phyloP scores from a whole-genome alignment of 192 early-diverging fungal genomes.

The Backusella morwellensis region DNA sequence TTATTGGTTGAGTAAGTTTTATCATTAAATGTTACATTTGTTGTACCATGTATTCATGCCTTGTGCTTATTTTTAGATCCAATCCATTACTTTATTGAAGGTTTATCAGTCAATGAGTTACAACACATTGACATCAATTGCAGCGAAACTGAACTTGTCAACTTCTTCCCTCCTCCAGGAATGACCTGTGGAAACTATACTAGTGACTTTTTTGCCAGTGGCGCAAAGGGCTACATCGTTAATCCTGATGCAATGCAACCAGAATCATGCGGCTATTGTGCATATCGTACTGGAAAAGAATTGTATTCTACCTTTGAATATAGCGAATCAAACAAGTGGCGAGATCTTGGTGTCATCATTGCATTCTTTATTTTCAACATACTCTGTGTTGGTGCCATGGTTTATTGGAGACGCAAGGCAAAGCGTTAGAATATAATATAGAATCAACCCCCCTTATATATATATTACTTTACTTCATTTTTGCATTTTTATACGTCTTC shows the following conservation, averaged over 20 bases:
- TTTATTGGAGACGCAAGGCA: conserved; percentile 40
- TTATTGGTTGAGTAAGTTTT: conserved; percentile 48
- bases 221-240: conserved; percentile 2
- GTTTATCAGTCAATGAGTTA: conserved; percentile 58
- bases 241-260: conserved; percentile 24
- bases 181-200: conserved; percentile 62
- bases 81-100: conserved; percentile 68
- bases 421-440: conserved; percentile 14
- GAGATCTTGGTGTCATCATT: conserved; percentile 67
- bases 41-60: background rate
- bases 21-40: background rate
- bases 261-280: conserved; percentile 61
- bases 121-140: conserved; percentile 48
- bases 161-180: conserved; percentile 54
- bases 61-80: conserved; percentile 35
- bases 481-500: background rate
- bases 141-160: conserved; percentile 45
- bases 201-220: background rate
- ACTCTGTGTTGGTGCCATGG: conserved; percentile 35
- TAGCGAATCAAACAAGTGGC: conserved; percentile 61
- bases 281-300: conserved; percentile 52
- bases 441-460: background rate
- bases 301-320: conserved; percentile 51
- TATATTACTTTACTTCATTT: background rate
- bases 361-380: conserved; percentile 62